Base-by-base conservation (phyloP, 2,329 filamentous ascomycete genomes). In the Cercospora brassicicola region DNA sequence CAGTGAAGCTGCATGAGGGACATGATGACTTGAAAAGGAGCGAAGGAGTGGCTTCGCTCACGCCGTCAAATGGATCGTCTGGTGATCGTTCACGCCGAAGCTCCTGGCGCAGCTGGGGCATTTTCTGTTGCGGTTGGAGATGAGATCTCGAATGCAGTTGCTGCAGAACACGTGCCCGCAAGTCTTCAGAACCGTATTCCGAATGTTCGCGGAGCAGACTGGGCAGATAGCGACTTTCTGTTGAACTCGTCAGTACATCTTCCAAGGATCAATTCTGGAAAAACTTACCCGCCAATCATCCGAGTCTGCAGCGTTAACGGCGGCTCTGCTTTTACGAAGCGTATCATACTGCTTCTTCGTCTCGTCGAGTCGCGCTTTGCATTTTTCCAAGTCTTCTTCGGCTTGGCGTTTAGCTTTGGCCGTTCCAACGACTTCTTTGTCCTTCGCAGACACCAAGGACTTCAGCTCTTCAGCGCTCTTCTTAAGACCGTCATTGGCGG, bases 101-200 rank as follows among this genome's bases (percentile, higher is more conserved):
- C 92, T 89, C 80, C 91, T 91, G 75, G 91, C 93, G 84, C 96
- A 99, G 74, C 92, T 94, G 2, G 95, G 95, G 77, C 95, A 99
- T 80, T 98, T 98, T 73, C 95, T 88, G 82, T 94, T 94, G 39
- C 95, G 91, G 76, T 95, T 96, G 56, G 88, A 89, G 69, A 97
- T 89, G 66, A 95, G 90, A 76, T 96, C 91, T 72, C 97, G 92
- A 26, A 98, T 91, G 78, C 95, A 99, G 59, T 89, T 86, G 76
- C 90, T 90, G 85, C 95, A 99, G 80, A 98, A 97, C 59, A 96
- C 88, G 79, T 99, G 95, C 1, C 95, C 95, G 79, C 95, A 99
- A 0, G 92, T 93, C 82, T 95, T 96, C 79, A 99, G 87, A 9
- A 90, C 91, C 0, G 94, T 96, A 77, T 98, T 93, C 81, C 98